Percentiles rank a stretch among this genome's conserved stretches.
phyloP scores from a whole-genome alignment of 495 filamentous ascomycete genomes.

The Cryomyces antarcticus region DNA sequence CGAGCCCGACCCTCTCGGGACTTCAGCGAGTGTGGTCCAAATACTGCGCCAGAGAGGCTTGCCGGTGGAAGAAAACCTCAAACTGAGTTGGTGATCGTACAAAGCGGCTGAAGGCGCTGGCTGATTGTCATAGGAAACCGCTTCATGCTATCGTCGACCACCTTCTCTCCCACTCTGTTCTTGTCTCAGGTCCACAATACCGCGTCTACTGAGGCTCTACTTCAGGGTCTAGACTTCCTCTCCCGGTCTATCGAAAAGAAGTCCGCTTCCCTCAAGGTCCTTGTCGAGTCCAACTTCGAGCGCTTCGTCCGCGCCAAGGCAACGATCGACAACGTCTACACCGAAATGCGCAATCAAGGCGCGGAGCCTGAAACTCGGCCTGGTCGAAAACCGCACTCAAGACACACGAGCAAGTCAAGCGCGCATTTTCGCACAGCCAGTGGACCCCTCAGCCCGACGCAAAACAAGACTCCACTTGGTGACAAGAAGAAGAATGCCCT shows the following conservation, averaged over 20 bases:
- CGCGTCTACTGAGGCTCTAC: constrained; percentile 58
- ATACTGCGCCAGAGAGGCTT: constrained; percentile 55
- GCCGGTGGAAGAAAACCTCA: constrained; percentile 65
- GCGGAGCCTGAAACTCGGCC: constrained; percentile 33
- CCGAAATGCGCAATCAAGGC: constrained; percentile 84
- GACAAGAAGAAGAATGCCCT: constrained; percentile 70
- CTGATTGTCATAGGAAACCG: constrained; percentile 44
- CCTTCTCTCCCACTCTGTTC: constrained; percentile 81
- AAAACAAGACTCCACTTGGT: constrained; percentile 18
- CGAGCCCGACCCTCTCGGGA: constrained; percentile 77
- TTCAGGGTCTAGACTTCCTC: constrained; percentile 61
- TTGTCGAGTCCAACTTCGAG: constrained; percentile 96
- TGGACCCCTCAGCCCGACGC: constrained; percentile 16
- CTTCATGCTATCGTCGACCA: constrained; percentile 85
- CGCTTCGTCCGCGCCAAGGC: constrained; percentile 90
- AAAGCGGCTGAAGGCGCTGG: background rate
- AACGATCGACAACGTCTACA: constrained; percentile 95
- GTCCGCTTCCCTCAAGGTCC: constrained; percentile 79
- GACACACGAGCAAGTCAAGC: constrained; percentile 41
- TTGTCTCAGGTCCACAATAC: constrained; percentile 75
- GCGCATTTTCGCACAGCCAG: constrained; percentile 39
- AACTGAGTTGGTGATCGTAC: constrained; percentile 37
- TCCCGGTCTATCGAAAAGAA: constrained; percentile 90
- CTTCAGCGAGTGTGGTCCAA: constrained; percentile 62
- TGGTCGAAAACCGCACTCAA: constrained; percentile 24